phyloP scores from a whole-genome alignment of 179 eudicot genomes.

The Patellifolia procumbens region DNA sequence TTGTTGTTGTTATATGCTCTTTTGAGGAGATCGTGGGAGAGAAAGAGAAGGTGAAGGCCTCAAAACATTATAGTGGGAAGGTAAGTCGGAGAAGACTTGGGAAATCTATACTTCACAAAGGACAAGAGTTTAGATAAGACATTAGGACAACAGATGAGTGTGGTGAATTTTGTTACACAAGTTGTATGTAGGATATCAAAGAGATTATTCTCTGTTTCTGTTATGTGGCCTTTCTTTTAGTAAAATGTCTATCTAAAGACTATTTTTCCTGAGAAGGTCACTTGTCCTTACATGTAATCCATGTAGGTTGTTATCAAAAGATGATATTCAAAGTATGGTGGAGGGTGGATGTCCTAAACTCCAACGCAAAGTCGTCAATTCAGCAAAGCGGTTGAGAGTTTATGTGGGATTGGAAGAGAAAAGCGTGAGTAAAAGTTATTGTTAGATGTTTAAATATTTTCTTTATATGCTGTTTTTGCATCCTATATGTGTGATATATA shows the following conservation, averaged over 20 bases:
- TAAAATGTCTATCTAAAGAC: neutral
- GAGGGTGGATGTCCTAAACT: slow-evolving; percentile 83
- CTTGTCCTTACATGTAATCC: neutral
- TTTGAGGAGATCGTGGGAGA: no score
- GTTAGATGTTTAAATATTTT: neutral
- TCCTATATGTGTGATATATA: neutral
- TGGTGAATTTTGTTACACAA: neutral
- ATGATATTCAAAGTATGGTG: slow-evolving; percentile 65
- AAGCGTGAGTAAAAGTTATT: slow-evolving; percentile 49
- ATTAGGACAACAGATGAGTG: no score
- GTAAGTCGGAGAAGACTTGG: no score
- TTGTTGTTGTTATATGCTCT: no score
- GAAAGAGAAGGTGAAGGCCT: no score
- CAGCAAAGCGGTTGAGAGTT: slow-evolving; percentile 83
- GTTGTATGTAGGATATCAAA: neutral
- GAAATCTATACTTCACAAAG: no score
- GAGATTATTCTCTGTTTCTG: neutral
- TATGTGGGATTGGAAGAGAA: slow-evolving; percentile 70
- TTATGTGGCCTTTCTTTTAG: neutral
- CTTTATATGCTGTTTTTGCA: neutral
- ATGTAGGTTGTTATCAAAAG: slow-evolving; percentile 61
- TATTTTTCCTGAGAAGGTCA: neutral
- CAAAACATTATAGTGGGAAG: no score
- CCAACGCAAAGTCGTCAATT: slow-evolving; percentile 74
- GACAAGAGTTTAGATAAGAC: no score